These are phyloP conservation scores for Entomortierella chlamydospora DNA, from an alignment of 192 early-diverging fungal species.

Conservation along the genomic window DNA sequence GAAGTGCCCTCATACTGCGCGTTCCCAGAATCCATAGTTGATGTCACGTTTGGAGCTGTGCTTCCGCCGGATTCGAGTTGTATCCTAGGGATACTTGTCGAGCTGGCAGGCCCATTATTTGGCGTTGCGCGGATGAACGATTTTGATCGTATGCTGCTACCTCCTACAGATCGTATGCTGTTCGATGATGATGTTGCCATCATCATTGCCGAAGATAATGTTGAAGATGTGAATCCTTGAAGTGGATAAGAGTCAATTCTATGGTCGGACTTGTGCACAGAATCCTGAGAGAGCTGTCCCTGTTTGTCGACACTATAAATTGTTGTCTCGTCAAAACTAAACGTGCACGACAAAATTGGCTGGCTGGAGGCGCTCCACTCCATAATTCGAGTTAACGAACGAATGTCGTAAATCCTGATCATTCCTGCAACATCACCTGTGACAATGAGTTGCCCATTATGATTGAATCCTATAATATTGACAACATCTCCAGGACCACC, in stretches of 20 bases:
- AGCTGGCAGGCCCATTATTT: conserved; percentile 12
- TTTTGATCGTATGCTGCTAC: conserved; percentile 48
- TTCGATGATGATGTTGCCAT: conserved; percentile 30
- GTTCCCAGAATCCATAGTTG: background rate
- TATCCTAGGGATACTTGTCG: conserved; percentile 35
- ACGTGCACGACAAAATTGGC: conserved; percentile 61
- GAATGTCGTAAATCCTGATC: conserved; percentile 66
- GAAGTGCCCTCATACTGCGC: background rate
- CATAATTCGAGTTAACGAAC: conserved; percentile 65
- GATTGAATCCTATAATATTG: conserved; percentile 69
- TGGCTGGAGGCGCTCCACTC: conserved; percentile 61
- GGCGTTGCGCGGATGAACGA: conserved; percentile 30
- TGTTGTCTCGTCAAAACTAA: conserved; percentile 73
- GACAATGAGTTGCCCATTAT: conserved; percentile 72
- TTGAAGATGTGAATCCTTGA: conserved; percentile 60
- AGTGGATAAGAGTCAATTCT: conserved; percentile 47
- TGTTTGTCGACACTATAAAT: conserved; percentile 61
- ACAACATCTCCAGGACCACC: conserved; percentile 41
- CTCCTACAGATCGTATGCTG: conserved; percentile 37
- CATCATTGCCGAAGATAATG: conserved; percentile 35
- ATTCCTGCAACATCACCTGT: conserved; percentile 63
- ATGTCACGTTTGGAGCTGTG: background rate
- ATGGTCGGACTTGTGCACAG: conserved; percentile 63
- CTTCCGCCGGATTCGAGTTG: conserved; percentile 35
- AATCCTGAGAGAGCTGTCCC: conserved; percentile 61